phyloP scores from a whole-genome alignment of 2,329 filamentous ascomycete species.

The Periconia digitata region DNA sequence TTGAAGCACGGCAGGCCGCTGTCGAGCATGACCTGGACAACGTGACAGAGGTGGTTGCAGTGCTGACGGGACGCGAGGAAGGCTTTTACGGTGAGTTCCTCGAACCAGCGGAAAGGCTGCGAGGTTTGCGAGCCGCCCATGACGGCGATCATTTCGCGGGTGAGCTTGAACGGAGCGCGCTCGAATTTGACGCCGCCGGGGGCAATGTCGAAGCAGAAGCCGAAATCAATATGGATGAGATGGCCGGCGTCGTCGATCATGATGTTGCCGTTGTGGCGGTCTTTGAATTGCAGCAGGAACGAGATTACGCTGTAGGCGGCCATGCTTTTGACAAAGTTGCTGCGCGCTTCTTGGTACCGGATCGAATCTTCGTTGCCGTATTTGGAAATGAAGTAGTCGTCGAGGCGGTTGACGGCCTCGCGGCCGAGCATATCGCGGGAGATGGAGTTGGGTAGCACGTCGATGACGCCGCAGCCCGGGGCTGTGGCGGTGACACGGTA shows the following conservation, averaged over 20 bases:
- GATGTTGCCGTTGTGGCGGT: slow-evolving; percentile 98
- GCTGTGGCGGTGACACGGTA: slow-evolving; percentile 97
- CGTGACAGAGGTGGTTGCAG: slow-evolving; percentile 83
- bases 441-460: slow-evolving; percentile 96
- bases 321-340: slow-evolving; percentile 99
- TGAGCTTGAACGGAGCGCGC: slow-evolving; percentile 97
- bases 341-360: slow-evolving; percentile 90
- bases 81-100: slow-evolving; percentile 92
- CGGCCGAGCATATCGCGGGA: slow-evolving; percentile 98
- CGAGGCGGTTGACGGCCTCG: slow-evolving; percentile 95
- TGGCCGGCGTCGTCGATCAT: slow-evolving; percentile 98
- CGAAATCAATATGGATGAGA: slow-evolving; percentile 98
- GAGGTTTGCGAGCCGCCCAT: slow-evolving; percentile 85
- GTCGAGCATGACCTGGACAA: slow-evolving; percentile 94
- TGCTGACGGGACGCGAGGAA: slow-evolving; percentile 88
- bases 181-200: slow-evolving; percentile 97
- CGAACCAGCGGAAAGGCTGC: slow-evolving; percentile 92
- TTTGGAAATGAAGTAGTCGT: slow-evolving; percentile 97
- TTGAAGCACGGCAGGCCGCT: slow-evolving; percentile 97
- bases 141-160: slow-evolving; percentile 96
- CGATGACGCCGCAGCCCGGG: slow-evolving; percentile 95
- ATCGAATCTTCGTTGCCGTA: slow-evolving; percentile 96
- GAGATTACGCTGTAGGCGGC: slow-evolving; percentile 97
- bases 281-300: slow-evolving; percentile 97
- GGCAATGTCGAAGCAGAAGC: slow-evolving; percentile 98